phyloP scores from a whole-genome alignment of 2,329 filamentous ascomycete species.

The Geosmithia putterillii region DNA sequence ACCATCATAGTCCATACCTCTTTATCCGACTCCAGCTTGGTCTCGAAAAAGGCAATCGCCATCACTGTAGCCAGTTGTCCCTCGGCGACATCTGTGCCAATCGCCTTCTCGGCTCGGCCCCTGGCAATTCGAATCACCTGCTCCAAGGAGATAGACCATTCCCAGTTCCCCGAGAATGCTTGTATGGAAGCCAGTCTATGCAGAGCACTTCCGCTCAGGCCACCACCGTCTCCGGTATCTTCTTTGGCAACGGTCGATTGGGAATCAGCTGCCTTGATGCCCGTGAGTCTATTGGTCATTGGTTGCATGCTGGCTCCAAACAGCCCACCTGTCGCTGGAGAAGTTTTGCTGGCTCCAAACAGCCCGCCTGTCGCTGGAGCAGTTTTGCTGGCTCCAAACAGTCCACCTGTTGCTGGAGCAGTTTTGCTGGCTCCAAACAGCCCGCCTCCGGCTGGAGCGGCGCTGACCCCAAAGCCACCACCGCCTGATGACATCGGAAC shows the following conservation, averaged over 20 bases:
- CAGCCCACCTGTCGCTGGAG: not conserved
- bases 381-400: too few relatives aligned
- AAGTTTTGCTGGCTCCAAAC: too few relatives aligned
- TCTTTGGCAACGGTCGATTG: not conserved
- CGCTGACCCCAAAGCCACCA: too few relatives aligned
- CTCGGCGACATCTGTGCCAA: conserved; percentile 2
- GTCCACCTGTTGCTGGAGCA: too few relatives aligned
- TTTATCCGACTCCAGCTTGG: conserved; percentile 25
- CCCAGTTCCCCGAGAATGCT: conserved; percentile 19
- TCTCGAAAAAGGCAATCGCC: conserved; percentile 26
- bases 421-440: too few relatives aligned
- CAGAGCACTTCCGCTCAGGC: conserved; percentile 4
- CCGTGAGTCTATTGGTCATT: not conserved
- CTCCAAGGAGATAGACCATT: conserved; percentile 14
- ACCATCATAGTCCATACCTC: conserved; percentile 54
- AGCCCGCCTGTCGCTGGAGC: too few relatives aligned
- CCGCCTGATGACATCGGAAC: too few relatives aligned
- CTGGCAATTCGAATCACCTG: conserved; percentile 4
- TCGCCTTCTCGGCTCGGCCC: conserved; percentile 2
- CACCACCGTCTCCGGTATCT: not conserved
- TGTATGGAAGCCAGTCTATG: conserved; percentile 38
- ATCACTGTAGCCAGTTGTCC: conserved; percentile 15
- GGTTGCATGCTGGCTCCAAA: not conserved
- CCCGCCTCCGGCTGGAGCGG: too few relatives aligned
- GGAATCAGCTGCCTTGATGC: too few relatives aligned